A percentile compares a stretch with the other conserved stretches of the same genome.
Evolutionary conservation across 345 rosid genomes (phyloP).

Genomic region (Eucalyptus shirleyi): DNA sequence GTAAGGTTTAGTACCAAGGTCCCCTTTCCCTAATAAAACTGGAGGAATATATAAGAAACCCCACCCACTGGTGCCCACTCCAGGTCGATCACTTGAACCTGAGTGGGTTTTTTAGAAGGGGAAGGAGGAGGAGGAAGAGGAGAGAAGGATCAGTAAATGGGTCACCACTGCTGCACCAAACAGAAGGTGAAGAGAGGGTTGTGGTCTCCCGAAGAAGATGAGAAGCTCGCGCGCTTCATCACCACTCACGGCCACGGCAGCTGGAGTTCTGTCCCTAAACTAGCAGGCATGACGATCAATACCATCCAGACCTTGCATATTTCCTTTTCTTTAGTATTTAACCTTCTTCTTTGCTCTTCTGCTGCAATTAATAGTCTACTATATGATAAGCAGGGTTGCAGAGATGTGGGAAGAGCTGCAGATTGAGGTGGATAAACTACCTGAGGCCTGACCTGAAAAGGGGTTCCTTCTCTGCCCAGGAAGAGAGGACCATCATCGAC

Average conservation of each 20-base stretch:
- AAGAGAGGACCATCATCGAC: constrained; percentile 42
- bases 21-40: neutral
- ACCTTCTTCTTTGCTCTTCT: neutral
- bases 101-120: neutral
- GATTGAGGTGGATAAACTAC: constrained; percentile 57
- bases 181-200: constrained; percentile 62
- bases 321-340: neutral
- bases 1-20: neutral
- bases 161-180: constrained; percentile 50
- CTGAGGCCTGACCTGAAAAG: constrained; percentile 51
- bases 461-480: constrained; percentile 36
- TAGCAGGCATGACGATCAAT: constrained; percentile 17
- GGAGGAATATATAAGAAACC: neutral
- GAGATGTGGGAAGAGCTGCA: constrained; percentile 64
- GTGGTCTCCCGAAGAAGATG: constrained; percentile 69
- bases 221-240: constrained; percentile 29
- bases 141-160: constrained; percentile 5
- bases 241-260: constrained; percentile 39
- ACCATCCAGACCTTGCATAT: neutral
- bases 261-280: constrained; percentile 56
- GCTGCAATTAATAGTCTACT: neutral
- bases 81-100: neutral
- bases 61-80: neutral
- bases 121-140: neutral
- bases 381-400: constrained; percentile 21